A percentile compares a stretch with the other conserved stretches of the same genome.
These are phyloP conservation scores for Crepidotus variabilis DNA, from an alignment of 768 basidiomycete genomes.

Conservation along the genomic window DNA sequence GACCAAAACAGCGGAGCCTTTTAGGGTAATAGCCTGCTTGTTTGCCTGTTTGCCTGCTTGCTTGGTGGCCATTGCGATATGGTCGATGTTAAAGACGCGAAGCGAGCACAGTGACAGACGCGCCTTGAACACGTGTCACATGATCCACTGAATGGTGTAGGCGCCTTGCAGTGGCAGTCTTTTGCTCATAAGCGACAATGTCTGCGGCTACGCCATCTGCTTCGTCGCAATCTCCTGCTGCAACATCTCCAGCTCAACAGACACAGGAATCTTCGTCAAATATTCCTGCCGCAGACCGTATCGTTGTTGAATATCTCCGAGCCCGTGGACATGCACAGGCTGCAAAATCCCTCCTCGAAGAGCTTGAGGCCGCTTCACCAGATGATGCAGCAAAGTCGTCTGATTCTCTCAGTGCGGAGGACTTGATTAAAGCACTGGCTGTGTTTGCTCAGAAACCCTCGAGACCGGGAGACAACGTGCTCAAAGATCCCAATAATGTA, in stretches of 20 bases:
- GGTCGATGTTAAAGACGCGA: constrained; percentile 9
- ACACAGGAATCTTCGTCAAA: constrained; percentile 31
- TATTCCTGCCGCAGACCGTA: constrained; percentile 35
- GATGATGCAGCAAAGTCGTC: constrained; percentile 39
- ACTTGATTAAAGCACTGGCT: constrained; percentile 54
- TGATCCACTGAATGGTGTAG: constrained; percentile 3
- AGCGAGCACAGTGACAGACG: constrained; percentile 13
- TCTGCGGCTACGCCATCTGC: constrained; percentile 49
- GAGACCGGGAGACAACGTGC: constrained; percentile 62
- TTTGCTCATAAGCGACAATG: constrained; percentile 24
- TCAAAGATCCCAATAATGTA: constrained; percentile 64
- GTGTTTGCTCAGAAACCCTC: constrained; percentile 69
- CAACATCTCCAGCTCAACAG: constrained; percentile 43
- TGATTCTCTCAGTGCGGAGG: constrained; percentile 41
- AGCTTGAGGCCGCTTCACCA: constrained; percentile 39
- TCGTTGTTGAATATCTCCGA: constrained; percentile 46
- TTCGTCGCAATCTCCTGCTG: constrained; percentile 44
- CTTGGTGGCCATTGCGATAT: constrained; percentile 8
- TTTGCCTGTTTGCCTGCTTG: constrained; percentile 47
- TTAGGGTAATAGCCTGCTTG: constrained; percentile 86
- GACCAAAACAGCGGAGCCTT: constrained; percentile 89
- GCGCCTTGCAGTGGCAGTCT: not conserved
- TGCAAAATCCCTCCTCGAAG: constrained; percentile 46
- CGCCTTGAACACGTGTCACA: constrained; percentile 29
- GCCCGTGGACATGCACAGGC: constrained; percentile 42